A percentile compares a stretch with the other conserved stretches of the same genome.
Conservation (phyloP, 164 flowering plant genomes). For the Vitis amurensis region DNA sequence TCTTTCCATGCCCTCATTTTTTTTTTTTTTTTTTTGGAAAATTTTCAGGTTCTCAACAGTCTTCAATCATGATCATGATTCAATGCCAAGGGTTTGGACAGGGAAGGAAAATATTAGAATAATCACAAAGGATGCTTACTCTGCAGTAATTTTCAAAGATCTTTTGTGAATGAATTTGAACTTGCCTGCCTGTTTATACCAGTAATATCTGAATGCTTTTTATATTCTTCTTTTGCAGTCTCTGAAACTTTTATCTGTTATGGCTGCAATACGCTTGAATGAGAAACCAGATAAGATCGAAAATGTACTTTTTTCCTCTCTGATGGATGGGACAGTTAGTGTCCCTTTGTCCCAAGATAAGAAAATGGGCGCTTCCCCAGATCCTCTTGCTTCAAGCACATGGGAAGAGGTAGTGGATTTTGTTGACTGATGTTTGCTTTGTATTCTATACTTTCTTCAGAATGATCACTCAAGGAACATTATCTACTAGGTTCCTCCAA, state of each 20-base stretch:
- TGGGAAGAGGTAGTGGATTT: slow-evolving; percentile 68
- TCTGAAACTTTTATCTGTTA: slow-evolving; percentile 54
- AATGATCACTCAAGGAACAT: background rate
- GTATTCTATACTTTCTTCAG: background rate
- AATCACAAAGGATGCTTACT: slow-evolving; percentile 63
- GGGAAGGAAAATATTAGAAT: slow-evolving; percentile 72
- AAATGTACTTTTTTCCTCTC: slow-evolving; percentile 37
- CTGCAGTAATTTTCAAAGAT: slow-evolving; percentile 43
- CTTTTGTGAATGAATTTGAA: background rate
- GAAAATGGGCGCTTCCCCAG: slow-evolving; percentile 31
- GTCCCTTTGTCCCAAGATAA: slow-evolving; percentile 24
- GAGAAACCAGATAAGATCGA: slow-evolving; percentile 57
- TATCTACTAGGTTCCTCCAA: slow-evolving; percentile 42
- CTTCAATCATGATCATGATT: slow-evolving; percentile 66
- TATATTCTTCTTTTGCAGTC: slow-evolving; percentile 39
- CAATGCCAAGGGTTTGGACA: slow-evolving; percentile 85
- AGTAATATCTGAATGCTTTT: background rate
- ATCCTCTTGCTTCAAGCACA: slow-evolving; percentile 75
- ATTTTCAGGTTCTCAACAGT: slow-evolving; percentile 56
- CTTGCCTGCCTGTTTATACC: background rate
- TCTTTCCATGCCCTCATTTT: background rate
- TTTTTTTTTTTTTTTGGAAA: background rate
- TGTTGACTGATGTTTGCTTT: background rate
- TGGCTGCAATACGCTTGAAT: slow-evolving; percentile 71
- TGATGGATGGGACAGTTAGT: slow-evolving; percentile 36